phyloP scores from a whole-genome alignment of 345 rosid genomes.

The Populus pruinosa region DNA sequence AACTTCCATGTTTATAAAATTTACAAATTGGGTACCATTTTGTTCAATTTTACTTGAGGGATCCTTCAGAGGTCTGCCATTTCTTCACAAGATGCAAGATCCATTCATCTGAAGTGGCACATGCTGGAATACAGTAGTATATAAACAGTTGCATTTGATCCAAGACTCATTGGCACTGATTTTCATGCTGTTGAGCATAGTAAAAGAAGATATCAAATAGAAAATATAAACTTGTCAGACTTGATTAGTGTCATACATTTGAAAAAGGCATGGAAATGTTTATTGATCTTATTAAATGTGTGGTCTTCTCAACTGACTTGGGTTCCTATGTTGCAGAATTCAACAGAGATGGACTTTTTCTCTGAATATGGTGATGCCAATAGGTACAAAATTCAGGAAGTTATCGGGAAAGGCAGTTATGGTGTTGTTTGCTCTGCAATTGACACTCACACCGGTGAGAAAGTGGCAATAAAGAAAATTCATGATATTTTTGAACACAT shows the following conservation, averaged over 20 bases:
- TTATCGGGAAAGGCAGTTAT: constrained; percentile 89
- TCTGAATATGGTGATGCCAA: constrained; percentile 91
- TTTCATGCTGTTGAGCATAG: not conserved
- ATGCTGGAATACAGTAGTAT: not conserved
- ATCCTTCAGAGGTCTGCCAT: not conserved
- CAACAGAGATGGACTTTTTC: constrained; percentile 79
- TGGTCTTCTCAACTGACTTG: constrained; percentile 9
- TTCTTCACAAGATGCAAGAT: not conserved
- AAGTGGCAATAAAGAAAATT: constrained; percentile 89
- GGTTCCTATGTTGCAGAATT: constrained; percentile 45
- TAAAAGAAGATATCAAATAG: not conserved
- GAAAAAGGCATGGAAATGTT: not conserved
- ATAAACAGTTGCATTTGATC: not conserved
- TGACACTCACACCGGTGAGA: constrained; percentile 77
- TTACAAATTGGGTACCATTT: not conserved
- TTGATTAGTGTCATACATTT: not conserved
- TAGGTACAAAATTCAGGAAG: constrained; percentile 83
- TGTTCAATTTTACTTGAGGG: not conserved
- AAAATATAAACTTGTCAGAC: not conserved
- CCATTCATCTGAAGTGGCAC: not conserved
- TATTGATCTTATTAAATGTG: not conserved
- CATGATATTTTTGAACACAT: constrained; percentile 87
- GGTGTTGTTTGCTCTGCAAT: constrained; percentile 94
- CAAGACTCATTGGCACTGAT: not conserved
- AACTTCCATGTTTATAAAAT: not conserved